Evolutionary conservation across 108 stramenopile species (phyloP), one percentile per base, ranked within the genome.

Genomic region (Nitzschia sp.): DNA sequence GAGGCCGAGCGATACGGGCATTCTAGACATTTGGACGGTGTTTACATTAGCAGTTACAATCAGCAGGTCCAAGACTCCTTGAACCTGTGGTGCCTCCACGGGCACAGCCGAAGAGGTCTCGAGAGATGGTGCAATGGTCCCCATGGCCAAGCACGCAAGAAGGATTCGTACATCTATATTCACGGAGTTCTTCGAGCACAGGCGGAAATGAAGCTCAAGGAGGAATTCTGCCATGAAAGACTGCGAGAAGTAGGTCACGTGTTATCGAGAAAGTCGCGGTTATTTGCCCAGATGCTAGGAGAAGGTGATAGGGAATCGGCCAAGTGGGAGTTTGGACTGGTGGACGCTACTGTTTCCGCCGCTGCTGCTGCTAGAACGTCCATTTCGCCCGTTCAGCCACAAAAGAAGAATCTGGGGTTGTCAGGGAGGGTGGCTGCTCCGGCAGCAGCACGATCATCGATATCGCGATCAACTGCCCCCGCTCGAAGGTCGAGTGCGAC

Each of bases 231-330:
- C 17, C 59, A 55, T 0, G 72, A 82, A 32, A 31, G 53, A 29
- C 41, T 82, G 44, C 62, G 72, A 44, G 30, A 61, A 38, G 72
- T 75, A 19, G 35, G 59, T 2, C 30, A 72, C 4, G 63, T 69
- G 32, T 48, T 48, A 17, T 69, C 81, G n/a, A 34, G 53, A 23
- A 47, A 57, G n/a, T 41, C 76, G 19, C 66, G 76, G 26, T 45
- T 69, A 3, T 77, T 77, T 66, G 81, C 81, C 29, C 68, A 78
- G 15, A 77, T 82, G 76, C 53, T 82, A 64, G 81, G 68, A 45
- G 72, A 72, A 53, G 76, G 76, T 4, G 81, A 82, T 54, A 28
- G 68, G 22, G 31, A 69, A 22, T 76, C 81, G 2, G 73, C 66
- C n/a, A 52, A 47, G 28, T 69, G 68, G 68, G 68, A 69, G 31